Evolutionary conservation across 345 rosid species (phyloP).

Genomic region (Salix dunnii): DNA sequence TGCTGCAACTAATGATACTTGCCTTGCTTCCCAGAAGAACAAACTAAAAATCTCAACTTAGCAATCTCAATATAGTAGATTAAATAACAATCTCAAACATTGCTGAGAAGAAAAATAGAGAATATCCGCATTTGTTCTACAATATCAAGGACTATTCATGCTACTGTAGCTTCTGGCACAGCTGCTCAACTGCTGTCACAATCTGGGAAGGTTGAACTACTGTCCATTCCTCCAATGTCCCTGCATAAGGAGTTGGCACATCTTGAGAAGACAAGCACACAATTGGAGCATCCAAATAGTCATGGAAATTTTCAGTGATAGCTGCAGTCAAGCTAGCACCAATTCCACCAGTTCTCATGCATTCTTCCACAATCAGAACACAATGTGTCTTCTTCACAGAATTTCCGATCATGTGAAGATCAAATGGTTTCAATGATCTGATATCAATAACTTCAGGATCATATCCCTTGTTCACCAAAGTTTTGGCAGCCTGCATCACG

Average conservation of each 20-base stretch:
- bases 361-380: slow-evolving; percentile 89
- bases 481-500: slow-evolving; percentile 95
- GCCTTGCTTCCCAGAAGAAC: slow-evolving; percentile 4
- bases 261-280: slow-evolving; percentile 93
- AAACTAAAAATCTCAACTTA: neutral
- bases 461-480: slow-evolving; percentile 83
- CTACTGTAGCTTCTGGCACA: slow-evolving; percentile 55
- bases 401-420: slow-evolving; percentile 82
- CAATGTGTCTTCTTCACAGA: slow-evolving; percentile 90
- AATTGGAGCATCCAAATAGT: slow-evolving; percentile 90
- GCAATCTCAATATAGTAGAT: neutral
- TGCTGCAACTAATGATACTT: slow-evolving; percentile 1
- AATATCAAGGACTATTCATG: slow-evolving; percentile 7
- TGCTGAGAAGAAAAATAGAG: neutral
- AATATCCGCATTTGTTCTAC: neutral
- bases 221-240: slow-evolving; percentile 87
- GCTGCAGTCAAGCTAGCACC: slow-evolving; percentile 94
- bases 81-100: slow-evolving; percentile 7
- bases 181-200: slow-evolving; percentile 87
- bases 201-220: slow-evolving; percentile 94
- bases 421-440: slow-evolving; percentile 88
- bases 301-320: slow-evolving; percentile 81
- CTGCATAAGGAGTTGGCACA: slow-evolving; percentile 90
- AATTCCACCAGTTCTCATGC: slow-evolving; percentile 96
- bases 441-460: slow-evolving; percentile 95